Base-by-base conservation (phyloP, 768 basidiomycete species). In the Pholiota microspora region DNA sequence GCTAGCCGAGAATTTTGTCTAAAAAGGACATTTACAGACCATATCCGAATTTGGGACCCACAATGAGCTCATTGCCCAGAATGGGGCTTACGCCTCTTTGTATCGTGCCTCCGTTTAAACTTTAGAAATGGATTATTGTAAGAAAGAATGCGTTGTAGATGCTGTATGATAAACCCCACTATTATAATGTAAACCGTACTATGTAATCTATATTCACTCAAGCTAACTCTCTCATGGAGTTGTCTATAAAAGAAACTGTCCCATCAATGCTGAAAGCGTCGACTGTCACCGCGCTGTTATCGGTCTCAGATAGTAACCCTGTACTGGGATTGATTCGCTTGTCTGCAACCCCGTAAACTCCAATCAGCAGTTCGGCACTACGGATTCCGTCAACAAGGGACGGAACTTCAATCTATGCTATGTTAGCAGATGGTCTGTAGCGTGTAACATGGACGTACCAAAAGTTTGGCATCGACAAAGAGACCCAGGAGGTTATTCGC, bases 401-500 rank as follows among this genome's bases (percentile, higher is more conserved):
- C 38, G 96, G 95, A 25, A 97, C 94, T 64, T 89, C 86, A 31
- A 85, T 78, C 94, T 94, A 63, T 51, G 49, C 40, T 34, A 55
- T 16, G 31, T 53, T 10, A 59, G 48, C 40, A 24, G 18, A 48
- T 40, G 28, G 49, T 56, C 29, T 32, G 25, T 51, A 57, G 36
- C 38, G 28, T 44, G 46, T 49, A 31, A 40, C 48, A n/a, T 29
- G 40, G 60, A 49, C 85, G 70, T 66, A 97, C 96, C 74, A 98
- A 72, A 55, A 98, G 77, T 32, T 86, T 82, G 9, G 89, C 89
- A 68, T 97, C 92, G 47, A 97, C 79, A 65, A 96, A 86, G 42
- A 99, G 77, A 54, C 97, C 97, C 53, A 99, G 74, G 18, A 99
- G 74, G 69, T 99, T 98, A 71, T 98, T 98, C 44, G 79, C 77